Percentiles rank a stretch among this genome's conserved stretches.
These are phyloP conservation scores for Codiaeum variegatum DNA, from an alignment of 441 rosid genomes.

Conservation along the genomic window DNA sequence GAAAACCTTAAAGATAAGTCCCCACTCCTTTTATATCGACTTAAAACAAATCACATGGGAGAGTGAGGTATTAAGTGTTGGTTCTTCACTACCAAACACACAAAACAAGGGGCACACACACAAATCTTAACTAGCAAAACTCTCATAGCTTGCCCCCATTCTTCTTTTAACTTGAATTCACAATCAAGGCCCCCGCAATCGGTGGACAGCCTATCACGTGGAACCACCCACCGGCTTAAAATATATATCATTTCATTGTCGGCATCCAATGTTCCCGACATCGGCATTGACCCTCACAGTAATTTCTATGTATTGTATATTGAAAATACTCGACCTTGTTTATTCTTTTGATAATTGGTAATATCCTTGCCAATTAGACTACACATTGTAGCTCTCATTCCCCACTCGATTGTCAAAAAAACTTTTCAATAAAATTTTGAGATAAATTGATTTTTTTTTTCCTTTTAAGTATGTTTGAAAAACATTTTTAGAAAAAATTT, in stretches of 20 bases:
- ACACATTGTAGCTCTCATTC: not conserved
- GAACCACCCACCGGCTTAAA: constrained; percentile 23
- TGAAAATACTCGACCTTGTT: too few relatives aligned
- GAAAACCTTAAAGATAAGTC: not conserved
- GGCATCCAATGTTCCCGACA: constrained; percentile 5
- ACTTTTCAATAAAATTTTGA: too few relatives aligned
- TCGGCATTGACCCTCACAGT: not conserved
- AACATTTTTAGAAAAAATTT: too few relatives aligned
- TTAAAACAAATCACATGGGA: constrained; percentile 28
- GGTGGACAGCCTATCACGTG: constrained; percentile 23
- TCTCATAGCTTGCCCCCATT: not conserved
- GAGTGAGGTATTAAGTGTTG: not conserved
- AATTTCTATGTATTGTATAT: too few relatives aligned
- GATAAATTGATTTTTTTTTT: too few relatives aligned
- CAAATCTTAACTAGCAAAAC: too few relatives aligned
- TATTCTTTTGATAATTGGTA: not conserved
- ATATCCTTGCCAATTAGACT: not conserved
- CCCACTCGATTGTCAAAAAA: too few relatives aligned
- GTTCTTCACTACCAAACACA: constrained; percentile 14
- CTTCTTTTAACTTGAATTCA: too few relatives aligned
- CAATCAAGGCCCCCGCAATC: constrained; percentile 20
- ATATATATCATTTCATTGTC: not conserved
- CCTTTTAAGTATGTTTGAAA: too few relatives aligned
- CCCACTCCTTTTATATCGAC: not conserved
- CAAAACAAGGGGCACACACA: too few relatives aligned